Conservation (phyloP, 352 stramenopile species). For the Elongisporangium undulatum region DNA sequence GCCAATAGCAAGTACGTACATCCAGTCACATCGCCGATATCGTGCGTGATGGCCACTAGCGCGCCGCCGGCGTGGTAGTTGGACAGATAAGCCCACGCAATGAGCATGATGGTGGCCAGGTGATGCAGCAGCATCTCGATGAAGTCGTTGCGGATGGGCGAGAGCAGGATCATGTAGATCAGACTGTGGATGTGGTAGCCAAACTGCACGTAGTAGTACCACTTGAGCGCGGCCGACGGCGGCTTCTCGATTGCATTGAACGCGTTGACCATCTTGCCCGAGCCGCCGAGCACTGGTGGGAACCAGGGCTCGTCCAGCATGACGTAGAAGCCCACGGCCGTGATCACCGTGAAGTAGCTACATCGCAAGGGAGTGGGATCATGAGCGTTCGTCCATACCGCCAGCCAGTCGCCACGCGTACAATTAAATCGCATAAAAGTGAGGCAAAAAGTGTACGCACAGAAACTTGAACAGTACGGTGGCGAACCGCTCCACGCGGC, state of each 20-base stretch:
- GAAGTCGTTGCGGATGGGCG: constrained; percentile 52
- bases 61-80: constrained; percentile 43
- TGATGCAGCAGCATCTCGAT: constrained; percentile 60
- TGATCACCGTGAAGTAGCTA: constrained; percentile 55
- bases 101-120: constrained; percentile 49
- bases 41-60: constrained; percentile 47
- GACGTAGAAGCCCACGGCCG: constrained; percentile 26
- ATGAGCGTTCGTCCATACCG: not conserved
- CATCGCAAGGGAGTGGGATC: not conserved
- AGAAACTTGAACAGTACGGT: constrained; percentile 74
- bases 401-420: not conserved
- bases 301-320: constrained; percentile 47
- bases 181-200: constrained; percentile 54
- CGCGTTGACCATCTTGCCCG: constrained; percentile 22
- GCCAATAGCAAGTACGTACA: constrained; percentile 21
- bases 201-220: constrained; percentile 52
- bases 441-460: constrained; percentile 18
- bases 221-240: constrained; percentile 28
- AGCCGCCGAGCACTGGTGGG: constrained; percentile 27
- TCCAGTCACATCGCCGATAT: constrained; percentile 46
- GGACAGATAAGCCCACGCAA: constrained; percentile 33
- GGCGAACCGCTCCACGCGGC: constrained; percentile 60
- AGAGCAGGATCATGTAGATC: constrained; percentile 50
- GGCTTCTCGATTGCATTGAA: constrained; percentile 25
- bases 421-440: constrained; percentile 1